Conservation (phyloP, 768 basidiomycete genomes). For the Candolleomyces aberdarensis region DNA sequence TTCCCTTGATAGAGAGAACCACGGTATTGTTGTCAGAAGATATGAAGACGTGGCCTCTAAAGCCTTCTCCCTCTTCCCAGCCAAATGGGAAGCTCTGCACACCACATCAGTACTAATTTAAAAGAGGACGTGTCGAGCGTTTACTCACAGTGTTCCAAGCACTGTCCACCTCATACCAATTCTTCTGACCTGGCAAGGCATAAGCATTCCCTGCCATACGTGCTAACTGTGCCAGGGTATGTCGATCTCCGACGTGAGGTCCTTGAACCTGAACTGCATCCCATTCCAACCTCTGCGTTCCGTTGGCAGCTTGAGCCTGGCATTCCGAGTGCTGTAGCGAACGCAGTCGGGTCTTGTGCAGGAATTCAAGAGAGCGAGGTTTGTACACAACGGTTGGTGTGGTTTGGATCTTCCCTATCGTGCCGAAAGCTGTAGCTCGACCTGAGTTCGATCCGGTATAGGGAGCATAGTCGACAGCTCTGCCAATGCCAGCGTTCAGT, state of each 20-base stretch:
- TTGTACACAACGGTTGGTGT: slow-evolving; percentile 57
- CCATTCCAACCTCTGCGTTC: slow-evolving; percentile 56
- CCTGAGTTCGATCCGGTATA: background rate
- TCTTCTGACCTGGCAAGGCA: slow-evolving; percentile 59
- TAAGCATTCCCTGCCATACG: slow-evolving; percentile 92
- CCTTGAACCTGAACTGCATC: slow-evolving; percentile 59
- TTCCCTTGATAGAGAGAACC: slow-evolving; percentile 86
- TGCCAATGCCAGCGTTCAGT: background rate
- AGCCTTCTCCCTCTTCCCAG: slow-evolving; percentile 73
- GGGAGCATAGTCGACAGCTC: background rate
- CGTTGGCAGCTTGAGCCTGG: slow-evolving; percentile 19
- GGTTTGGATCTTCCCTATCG: slow-evolving; percentile 20
- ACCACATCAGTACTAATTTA: slow-evolving; percentile 9
- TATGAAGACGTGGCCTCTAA: slow-evolving; percentile 88
- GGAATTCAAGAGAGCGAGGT: slow-evolving; percentile 48
- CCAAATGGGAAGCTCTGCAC: slow-evolving; percentile 76
- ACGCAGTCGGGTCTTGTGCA: slow-evolving; percentile 50
- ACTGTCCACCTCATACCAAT: slow-evolving; percentile 80
- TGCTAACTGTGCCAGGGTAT: slow-evolving; percentile 80
- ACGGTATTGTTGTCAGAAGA: slow-evolving; percentile 77
- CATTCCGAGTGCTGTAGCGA: slow-evolving; percentile 45
- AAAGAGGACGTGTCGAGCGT: slow-evolving; percentile 11
- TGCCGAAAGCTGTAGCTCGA: background rate
- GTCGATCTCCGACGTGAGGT: slow-evolving; percentile 76
- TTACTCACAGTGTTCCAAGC: slow-evolving; percentile 59